phyloP scores from a whole-genome alignment of 2,329 filamentous ascomycete genomes.

The Ophiosphaerella narmari region DNA sequence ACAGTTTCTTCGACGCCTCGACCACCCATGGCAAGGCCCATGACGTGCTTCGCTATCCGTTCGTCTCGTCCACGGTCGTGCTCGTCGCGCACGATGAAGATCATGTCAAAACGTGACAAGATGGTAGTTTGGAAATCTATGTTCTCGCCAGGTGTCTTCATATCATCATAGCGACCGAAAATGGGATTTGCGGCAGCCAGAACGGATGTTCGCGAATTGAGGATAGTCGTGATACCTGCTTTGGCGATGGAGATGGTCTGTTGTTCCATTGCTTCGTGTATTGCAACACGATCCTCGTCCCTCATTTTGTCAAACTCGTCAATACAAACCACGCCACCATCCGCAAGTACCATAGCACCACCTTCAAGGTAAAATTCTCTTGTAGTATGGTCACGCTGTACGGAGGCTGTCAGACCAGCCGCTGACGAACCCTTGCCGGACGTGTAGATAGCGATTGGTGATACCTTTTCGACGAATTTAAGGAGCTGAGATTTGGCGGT shows the following conservation, averaged over 20 bases:
- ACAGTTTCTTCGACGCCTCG: slow-evolving; percentile 79
- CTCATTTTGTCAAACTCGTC: slow-evolving; percentile 99
- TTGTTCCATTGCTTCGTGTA: slow-evolving; percentile 99
- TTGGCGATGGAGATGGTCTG: slow-evolving; percentile 99
- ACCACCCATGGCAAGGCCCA: slow-evolving; percentile 94
- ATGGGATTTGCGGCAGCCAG: slow-evolving; percentile 96
- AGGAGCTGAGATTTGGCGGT: slow-evolving; percentile 96
- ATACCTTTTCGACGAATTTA: slow-evolving; percentile 96
- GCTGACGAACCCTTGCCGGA: slow-evolving; percentile 98
- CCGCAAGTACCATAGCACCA: slow-evolving; percentile 96
- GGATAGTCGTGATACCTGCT: slow-evolving; percentile 95
- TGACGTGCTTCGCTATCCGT: slow-evolving; percentile 93
- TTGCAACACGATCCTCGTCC: slow-evolving; percentile 95
- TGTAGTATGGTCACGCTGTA: slow-evolving; percentile 88
- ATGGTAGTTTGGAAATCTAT: slow-evolving; percentile 99
- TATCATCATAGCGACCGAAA: slow-evolving; percentile 95
- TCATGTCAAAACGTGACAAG: slow-evolving; percentile 98
- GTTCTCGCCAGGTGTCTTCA: slow-evolving; percentile 97
- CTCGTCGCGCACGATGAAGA: slow-evolving; percentile 97
- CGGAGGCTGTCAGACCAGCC: slow-evolving; percentile 94
- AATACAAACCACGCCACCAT: slow-evolving; percentile 96
- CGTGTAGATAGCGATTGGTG: slow-evolving; percentile 97
- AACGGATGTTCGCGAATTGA: slow-evolving; percentile 94
- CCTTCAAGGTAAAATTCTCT: slow-evolving; percentile 98
- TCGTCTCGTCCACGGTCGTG: slow-evolving; percentile 90